Evolutionary conservation across 106 monocot genomes (phyloP).

Genomic region (Apostasia shenzhenica): DNA sequence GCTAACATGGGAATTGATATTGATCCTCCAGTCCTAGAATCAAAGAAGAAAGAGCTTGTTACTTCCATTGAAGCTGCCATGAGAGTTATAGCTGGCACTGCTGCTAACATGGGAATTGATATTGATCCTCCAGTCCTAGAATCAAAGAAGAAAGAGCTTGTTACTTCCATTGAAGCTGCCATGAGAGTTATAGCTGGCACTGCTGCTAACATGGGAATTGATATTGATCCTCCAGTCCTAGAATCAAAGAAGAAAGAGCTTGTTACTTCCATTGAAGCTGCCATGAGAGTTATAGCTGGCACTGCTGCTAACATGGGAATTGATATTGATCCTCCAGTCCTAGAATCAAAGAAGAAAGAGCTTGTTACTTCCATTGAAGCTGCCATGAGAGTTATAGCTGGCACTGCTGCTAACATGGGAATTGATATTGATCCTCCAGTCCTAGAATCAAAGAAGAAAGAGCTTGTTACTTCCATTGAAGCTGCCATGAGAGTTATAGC

Average conservation of each 20-base stretch:
- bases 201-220: constrained; percentile 98
- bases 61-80: constrained; percentile 76
- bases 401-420: constrained; percentile 97
- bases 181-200: constrained; percentile 97
- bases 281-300: constrained; percentile 95
- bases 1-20: constrained; percentile 97
- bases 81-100: constrained; percentile 95
- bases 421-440: constrained; percentile 89
- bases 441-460: constrained; percentile 76
- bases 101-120: constrained; percentile 97
- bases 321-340: constrained; percentile 79
- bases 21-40: constrained; percentile 78
- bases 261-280: constrained; percentile 62
- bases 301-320: constrained; percentile 99
- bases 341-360: constrained; percentile 80
- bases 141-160: constrained; percentile 78
- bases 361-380: constrained; percentile 64
- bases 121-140: constrained; percentile 82
- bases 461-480: constrained; percentile 53
- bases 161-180: constrained; percentile 65
- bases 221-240: constrained; percentile 79
- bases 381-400: constrained; percentile 94
- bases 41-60: constrained; percentile 79
- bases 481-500: constrained; percentile 94
- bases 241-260: constrained; percentile 79